Evolutionary conservation across 2,329 filamentous ascomycete species (phyloP).

Genomic region (Aspergillus terreus): DNA sequence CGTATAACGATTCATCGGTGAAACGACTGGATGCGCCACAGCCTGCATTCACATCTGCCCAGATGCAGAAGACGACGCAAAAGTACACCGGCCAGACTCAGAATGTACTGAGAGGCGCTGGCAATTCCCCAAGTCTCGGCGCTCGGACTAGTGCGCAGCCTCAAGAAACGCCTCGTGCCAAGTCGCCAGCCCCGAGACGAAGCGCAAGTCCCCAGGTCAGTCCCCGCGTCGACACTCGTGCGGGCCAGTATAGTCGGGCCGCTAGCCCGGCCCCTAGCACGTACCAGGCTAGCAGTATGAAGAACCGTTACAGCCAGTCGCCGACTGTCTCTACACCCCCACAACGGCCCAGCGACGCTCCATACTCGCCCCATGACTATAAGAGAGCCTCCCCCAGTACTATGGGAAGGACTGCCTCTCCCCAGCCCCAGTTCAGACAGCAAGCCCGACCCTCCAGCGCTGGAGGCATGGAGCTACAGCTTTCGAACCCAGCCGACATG

Average conservation of each 20-base stretch:
- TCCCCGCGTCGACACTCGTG: conserved; percentile 31
- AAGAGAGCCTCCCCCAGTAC: conserved; percentile 30
- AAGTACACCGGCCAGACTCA: conserved; percentile 81
- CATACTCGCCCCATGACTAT: conserved; percentile 45
- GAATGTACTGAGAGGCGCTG: conserved; percentile 61
- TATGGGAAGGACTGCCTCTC: conserved; percentile 46
- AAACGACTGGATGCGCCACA: conserved; percentile 83
- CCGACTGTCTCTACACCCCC: conserved; percentile 29
- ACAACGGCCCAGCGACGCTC: conserved; percentile 33
- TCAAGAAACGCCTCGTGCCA: conserved; percentile 44
- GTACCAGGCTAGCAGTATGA: conserved; percentile 43
- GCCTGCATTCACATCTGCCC: conserved; percentile 84
- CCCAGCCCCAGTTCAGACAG: conserved; percentile 50
- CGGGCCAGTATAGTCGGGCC: conserved; percentile 41
- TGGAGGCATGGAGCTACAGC: conserved; percentile 64
- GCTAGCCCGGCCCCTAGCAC: conserved; percentile 42
- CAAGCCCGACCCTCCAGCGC: conserved; percentile 49
- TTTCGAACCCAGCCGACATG: conserved; percentile 55
- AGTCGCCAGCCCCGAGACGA: conserved; percentile 67
- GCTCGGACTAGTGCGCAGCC: conserved; percentile 53
- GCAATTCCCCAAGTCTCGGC: conserved; percentile 51
- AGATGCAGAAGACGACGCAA: conserved; percentile 93
- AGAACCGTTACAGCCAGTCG: conserved; percentile 37
- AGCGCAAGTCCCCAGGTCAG: conserved; percentile 30
- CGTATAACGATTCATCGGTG: conserved; percentile 71